Percentiles rank a stretch among this genome's conserved stretches.
These are phyloP conservation scores for Chytriomyces hyalinus DNA, from an alignment of 192 early-diverging fungal genomes.

Conservation along the genomic window DNA sequence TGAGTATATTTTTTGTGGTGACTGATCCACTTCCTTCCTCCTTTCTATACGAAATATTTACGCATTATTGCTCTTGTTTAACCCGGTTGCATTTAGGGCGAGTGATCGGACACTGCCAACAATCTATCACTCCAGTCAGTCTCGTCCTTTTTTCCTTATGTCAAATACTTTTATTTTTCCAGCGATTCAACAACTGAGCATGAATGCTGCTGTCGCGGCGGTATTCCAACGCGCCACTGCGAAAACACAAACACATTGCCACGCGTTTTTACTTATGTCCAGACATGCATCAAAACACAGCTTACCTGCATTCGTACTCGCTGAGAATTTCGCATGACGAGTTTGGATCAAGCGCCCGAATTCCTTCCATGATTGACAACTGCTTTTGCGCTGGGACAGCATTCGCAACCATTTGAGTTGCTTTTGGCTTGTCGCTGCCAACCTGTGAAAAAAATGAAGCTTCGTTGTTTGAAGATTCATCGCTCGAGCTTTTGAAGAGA, in stretches of 20 bases:
- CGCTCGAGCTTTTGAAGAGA: neutral
- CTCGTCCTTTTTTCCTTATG: neutral
- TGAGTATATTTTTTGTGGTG: too few species aligned
- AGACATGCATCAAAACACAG: neutral
- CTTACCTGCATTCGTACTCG: neutral
- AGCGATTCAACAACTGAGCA: neutral
- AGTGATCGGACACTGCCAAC: too few species aligned
- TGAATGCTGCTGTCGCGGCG: neutral
- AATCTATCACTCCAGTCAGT: too few species aligned
- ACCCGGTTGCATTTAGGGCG: too few species aligned
- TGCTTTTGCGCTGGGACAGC: neutral
- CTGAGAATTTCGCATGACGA: neutral
- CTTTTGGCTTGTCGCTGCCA: too few species aligned
- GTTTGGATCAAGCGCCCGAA: neutral
- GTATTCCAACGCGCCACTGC: neutral
- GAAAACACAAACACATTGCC: neutral
- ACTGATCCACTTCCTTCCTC: too few species aligned
- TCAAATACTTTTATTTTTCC: constrained; percentile 1
- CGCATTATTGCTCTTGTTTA: too few species aligned
- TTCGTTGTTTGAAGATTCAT: neutral
- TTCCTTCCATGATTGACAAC: neutral
- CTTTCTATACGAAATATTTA: too few species aligned
- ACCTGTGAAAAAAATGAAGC: neutral
- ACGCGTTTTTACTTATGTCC: neutral
- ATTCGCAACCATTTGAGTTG: too few species aligned